These are phyloP conservation scores for Neonectria hederae DNA, from an alignment of 2,329 filamentous ascomycete genomes.

Conservation along the genomic window DNA sequence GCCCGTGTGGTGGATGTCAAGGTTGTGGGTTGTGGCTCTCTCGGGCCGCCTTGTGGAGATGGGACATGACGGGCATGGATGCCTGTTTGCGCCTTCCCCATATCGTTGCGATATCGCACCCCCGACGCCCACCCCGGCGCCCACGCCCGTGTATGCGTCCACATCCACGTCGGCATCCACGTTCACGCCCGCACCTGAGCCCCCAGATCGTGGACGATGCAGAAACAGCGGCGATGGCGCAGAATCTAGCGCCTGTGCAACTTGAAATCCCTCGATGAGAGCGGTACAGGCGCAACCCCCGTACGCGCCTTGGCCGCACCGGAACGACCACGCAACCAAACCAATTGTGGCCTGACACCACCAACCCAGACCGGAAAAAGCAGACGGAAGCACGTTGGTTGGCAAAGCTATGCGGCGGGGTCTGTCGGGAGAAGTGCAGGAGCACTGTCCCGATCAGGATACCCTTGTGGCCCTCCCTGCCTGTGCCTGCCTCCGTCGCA, in stretches of 20 bases:
- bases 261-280: constrained; percentile 10
- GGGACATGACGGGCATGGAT: constrained; percentile 22
- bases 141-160: neutral
- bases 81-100: constrained; percentile 3
- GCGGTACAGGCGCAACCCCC: constrained; percentile 11
- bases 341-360: constrained; percentile 19
- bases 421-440: neutral
- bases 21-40: constrained; percentile 23
- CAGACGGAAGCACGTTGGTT: neutral
- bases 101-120: constrained; percentile 10
- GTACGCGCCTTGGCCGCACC: constrained; percentile 17
- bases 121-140: neutral
- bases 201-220: constrained; percentile 14
- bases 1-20: constrained; percentile 7
- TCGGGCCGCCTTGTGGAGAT: constrained; percentile 29
- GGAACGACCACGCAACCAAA: neutral
- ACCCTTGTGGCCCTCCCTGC: constrained; percentile 8
- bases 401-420: neutral
- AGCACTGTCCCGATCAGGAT: constrained; percentile 2
- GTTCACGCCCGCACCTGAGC: constrained; percentile 5
- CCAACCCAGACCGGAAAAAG: neutral
- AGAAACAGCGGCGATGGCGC: constrained; percentile 13
- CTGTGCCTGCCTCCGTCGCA: neutral
- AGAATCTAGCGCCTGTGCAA: constrained; percentile 23
- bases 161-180: no score